phyloP scores from a whole-genome alignment of 495 filamentous ascomycete genomes.

The Penicillium argentinense region DNA sequence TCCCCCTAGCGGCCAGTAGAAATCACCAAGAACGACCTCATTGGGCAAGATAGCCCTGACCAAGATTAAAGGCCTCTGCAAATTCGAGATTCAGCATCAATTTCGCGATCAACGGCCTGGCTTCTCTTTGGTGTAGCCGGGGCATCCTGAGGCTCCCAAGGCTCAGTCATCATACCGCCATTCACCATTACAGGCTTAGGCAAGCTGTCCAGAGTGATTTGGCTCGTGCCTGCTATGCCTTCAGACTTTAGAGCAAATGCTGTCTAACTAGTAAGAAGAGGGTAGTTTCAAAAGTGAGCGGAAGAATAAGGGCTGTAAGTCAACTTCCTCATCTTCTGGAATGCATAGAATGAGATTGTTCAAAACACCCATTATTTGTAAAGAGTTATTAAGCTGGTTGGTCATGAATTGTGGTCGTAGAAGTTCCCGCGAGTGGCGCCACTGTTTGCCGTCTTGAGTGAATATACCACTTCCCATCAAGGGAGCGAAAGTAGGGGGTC shows the following conservation, averaged over 20 bases:
- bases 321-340: conserved; percentile 25
- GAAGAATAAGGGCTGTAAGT: conserved; percentile 53
- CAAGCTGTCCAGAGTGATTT: conserved; percentile 22
- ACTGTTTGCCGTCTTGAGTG: conserved; percentile 49
- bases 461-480: conserved; percentile 51
- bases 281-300: conserved; percentile 50
- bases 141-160: conserved; percentile 41
- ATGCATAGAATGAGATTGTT: conserved; percentile 31
- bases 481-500: background rate
- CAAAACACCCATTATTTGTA: conserved; percentile 38
- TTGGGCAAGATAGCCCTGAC: conserved; percentile 45
- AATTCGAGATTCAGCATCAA: conserved; percentile 23
- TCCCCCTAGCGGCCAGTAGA: conserved; percentile 46
- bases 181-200: conserved; percentile 66
- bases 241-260: conserved; percentile 27
- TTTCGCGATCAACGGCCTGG: conserved; percentile 16
- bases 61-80: conserved; percentile 43
- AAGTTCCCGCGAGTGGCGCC: conserved; percentile 54
- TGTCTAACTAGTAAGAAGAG: conserved; percentile 51
- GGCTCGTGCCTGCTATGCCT: conserved; percentile 8
- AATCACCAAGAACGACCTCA: conserved; percentile 42
- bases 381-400: conserved; percentile 20
- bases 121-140: conserved; percentile 25
- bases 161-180: conserved; percentile 85
- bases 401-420: conserved; percentile 35